These are phyloP conservation scores for Lactarius trivialis DNA, from an alignment of 768 basidiomycete species.

Conservation along the genomic window DNA sequence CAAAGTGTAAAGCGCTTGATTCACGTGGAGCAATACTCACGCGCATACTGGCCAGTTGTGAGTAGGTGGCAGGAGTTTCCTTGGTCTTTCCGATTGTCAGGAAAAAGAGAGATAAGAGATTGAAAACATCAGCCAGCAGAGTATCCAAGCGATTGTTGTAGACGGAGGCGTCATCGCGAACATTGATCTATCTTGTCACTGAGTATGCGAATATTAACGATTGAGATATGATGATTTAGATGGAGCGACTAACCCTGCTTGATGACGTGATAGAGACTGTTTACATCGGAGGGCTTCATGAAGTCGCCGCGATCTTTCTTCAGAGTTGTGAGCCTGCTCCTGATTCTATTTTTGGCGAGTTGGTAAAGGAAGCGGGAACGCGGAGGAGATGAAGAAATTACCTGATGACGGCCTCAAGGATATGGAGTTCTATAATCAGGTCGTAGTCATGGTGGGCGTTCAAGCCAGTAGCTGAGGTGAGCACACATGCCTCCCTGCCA, in stretches of 20 bases:
- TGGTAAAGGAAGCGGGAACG: neutral
- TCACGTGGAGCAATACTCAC: constrained; percentile 46
- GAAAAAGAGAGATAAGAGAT: constrained; percentile 92
- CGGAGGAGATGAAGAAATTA: constrained; percentile 28
- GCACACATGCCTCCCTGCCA: constrained; percentile 65
- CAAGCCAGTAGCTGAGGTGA: constrained; percentile 25
- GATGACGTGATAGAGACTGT: constrained; percentile 89
- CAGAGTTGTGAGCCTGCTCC: constrained; percentile 89
- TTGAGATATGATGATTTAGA: neutral
- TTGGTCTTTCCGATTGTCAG: constrained; percentile 95
- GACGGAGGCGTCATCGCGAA: constrained; percentile 68
- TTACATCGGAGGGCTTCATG: constrained; percentile 90
- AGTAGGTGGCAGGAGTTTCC: constrained; percentile 92
- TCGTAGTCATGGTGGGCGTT: neutral
- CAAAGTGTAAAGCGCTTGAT: neutral
- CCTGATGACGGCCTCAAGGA: constrained; percentile 94
- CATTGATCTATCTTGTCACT: constrained; percentile 89
- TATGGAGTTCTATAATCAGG: constrained; percentile 65
- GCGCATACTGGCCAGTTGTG: constrained; percentile 92
- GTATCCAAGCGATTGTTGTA: constrained; percentile 92
- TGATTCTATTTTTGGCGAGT: constrained; percentile 51
- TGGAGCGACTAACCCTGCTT: constrained; percentile 66
- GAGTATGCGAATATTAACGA: neutral
- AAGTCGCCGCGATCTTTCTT: constrained; percentile 91
- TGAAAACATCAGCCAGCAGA: constrained; percentile 92